Evolutionary conservation across 371 early-diverging fungal genomes (phyloP).

Genomic region (Lichtheimia ornata): DNA sequence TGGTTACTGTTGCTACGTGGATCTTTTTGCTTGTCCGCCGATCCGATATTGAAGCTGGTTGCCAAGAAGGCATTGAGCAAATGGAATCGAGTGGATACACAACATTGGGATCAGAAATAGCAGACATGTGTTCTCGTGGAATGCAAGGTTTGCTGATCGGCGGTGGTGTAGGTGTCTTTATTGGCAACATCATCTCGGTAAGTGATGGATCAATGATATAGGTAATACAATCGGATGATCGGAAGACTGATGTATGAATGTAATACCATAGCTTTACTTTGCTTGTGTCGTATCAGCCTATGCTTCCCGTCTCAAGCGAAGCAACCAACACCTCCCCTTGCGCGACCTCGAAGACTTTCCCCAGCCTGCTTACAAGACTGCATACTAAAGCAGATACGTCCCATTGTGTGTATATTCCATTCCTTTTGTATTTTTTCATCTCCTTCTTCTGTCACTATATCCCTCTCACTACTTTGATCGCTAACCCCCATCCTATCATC

Average conservation of each 20-base stretch:
- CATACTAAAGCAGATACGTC: conserved; percentile 5
- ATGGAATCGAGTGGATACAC: neutral
- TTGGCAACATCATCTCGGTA: conserved; percentile 31
- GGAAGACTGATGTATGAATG: neutral
- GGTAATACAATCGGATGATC: neutral
- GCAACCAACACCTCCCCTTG: conserved; percentile 25
- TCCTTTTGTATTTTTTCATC: no score
- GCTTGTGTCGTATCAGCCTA: conserved; percentile 26
- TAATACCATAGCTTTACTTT: conserved; percentile 19
- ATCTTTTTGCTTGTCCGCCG: conserved; percentile 23
- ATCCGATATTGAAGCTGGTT: conserved; percentile 12
- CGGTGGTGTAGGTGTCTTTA: conserved; percentile 19
- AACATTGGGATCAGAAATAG: neutral
- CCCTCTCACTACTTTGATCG: no score
- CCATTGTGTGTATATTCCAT: no score
- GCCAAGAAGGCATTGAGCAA: conserved; percentile 62
- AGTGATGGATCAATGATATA: neutral
- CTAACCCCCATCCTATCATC: no score
- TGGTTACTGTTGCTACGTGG: conserved; percentile 19
- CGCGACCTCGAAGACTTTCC: conserved; percentile 30
- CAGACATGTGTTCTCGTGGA: conserved; percentile 15
- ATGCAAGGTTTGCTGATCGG: conserved; percentile 14
- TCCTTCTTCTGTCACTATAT: no score
- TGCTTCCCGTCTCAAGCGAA: conserved; percentile 24
- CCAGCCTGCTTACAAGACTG: conserved; percentile 11